A percentile compares a stretch with the other conserved stretches of the same genome.
Conservation (phyloP, 768 basidiomycete species). For the Neoboletus brunneissimus region DNA sequence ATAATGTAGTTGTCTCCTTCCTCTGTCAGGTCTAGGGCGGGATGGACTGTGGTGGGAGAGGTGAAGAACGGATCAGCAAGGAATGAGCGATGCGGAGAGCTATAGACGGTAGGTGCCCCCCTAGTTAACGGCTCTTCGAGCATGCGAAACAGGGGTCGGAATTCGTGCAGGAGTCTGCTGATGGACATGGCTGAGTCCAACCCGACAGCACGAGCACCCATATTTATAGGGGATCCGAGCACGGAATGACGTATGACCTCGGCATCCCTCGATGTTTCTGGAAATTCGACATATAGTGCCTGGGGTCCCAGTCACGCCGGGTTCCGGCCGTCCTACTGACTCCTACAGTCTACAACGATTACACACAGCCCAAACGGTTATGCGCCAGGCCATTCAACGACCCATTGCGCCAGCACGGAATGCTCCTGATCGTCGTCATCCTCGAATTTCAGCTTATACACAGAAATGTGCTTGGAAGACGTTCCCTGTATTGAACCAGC, state of each 20-base stretch:
- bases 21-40: slow-evolving; percentile 68
- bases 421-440: slow-evolving; percentile 87
- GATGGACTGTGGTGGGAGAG: slow-evolving; percentile 36
- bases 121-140: slow-evolving; percentile 67
- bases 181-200: slow-evolving; percentile 52
- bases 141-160: slow-evolving; percentile 73
- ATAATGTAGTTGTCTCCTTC: slow-evolving; percentile 62
- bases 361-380: not conserved
- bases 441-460: slow-evolving; percentile 83
- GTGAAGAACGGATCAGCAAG: slow-evolving; percentile 53
- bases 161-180: slow-evolving; percentile 63
- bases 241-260: slow-evolving; percentile 7
- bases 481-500: slow-evolving; percentile 17
- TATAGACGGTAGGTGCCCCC: slow-evolving; percentile 20
- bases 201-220: not conserved
- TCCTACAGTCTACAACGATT: not conserved
- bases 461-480: slow-evolving; percentile 49
- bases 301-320: slow-evolving; percentile 14
- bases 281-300: slow-evolving; percentile 12
- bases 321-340: not conserved
- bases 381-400: slow-evolving; percentile 74
- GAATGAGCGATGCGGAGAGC: slow-evolving; percentile 34
- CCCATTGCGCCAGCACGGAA: slow-evolving; percentile 69
- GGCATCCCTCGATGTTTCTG: slow-evolving; percentile 18
- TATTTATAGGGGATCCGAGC: slow-evolving; percentile 10